phyloP scores from a whole-genome alignment of 1,284 basidiomycete genomes.

The Lentinula novae-zelandiae region DNA sequence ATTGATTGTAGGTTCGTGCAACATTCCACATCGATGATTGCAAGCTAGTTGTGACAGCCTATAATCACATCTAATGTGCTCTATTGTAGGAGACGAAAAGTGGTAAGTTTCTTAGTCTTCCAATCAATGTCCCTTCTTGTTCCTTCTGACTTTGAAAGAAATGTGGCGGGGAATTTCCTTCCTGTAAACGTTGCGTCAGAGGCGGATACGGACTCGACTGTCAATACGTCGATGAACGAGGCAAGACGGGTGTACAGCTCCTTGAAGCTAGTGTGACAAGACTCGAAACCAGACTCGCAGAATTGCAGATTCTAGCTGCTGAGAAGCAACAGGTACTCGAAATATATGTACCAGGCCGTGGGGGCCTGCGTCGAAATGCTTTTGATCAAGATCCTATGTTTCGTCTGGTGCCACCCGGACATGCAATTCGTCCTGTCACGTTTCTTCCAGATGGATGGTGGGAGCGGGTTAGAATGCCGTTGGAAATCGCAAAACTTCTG shows the following conservation, averaged over 20 bases:
- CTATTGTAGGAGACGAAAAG: slow-evolving; percentile 32
- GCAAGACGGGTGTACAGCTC: slow-evolving; percentile 30
- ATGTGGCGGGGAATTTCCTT: slow-evolving; percentile 37
- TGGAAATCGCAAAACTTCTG: slow-evolving; percentile 13
- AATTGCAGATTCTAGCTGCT: slow-evolving; percentile 31
- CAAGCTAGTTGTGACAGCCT: too few relatives aligned
- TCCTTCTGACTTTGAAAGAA: slow-evolving; percentile 22
- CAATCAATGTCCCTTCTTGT: neutral
- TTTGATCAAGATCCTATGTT: neutral
- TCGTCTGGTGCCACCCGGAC: neutral
- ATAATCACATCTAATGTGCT: neutral
- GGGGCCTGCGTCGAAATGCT: neutral
- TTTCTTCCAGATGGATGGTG: slow-evolving; percentile 15
- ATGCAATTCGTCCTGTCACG: neutral
- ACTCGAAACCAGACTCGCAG: slow-evolving; percentile 31
- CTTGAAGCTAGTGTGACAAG: slow-evolving; percentile 35
- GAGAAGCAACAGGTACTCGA: neutral
- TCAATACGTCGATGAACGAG: slow-evolving; percentile 35
- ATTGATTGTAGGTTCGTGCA: slow-evolving; percentile 9
- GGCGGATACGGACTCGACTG: slow-evolving; percentile 35
- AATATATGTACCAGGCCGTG: slow-evolving; percentile 11
- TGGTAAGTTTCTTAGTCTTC: slow-evolving; percentile 23
- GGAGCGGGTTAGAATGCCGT: slow-evolving; percentile 11
- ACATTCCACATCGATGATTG: neutral
- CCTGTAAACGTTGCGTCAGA: slow-evolving; percentile 32